These are phyloP conservation scores for Bryoerythrophyllum caledonicum DNA, from an alignment of 225 moss, liverwort and hornwort species.

Conservation along the genomic window DNA sequence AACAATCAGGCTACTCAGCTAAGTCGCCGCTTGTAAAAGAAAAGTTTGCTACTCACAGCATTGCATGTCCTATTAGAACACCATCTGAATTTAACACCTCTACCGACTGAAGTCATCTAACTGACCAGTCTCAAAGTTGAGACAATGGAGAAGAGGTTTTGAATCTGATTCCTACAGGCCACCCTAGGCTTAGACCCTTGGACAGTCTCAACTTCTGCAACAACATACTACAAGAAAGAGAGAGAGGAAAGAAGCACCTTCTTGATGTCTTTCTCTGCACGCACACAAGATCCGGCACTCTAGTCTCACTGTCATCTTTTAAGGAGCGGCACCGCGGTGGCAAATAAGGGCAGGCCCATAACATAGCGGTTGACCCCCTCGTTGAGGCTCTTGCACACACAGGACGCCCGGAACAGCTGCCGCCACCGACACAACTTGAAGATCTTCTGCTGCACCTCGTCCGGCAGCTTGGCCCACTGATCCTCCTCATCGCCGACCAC, in stretches of 20 bases:
- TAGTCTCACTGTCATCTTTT: slow-evolving; percentile 6
- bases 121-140: no score
- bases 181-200: neutral
- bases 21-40: no score
- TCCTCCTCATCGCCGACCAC: slow-evolving; percentile 24
- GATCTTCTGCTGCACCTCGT: slow-evolving; percentile 39
- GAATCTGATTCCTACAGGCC: no score
- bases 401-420: slow-evolving; percentile 27
- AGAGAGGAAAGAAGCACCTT: neutral
- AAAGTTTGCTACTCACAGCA: no score
- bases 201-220: neutral
- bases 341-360: slow-evolving; percentile 28
- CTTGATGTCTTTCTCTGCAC: neutral
- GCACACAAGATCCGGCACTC: neutral
- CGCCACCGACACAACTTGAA: slow-evolving; percentile 40
- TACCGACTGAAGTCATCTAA: no score
- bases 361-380: slow-evolving; percentile 37
- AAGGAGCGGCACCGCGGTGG: slow-evolving; percentile 2
- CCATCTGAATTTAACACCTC: no score
- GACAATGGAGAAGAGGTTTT: no score
- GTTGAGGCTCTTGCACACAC: slow-evolving; percentile 43
- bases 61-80: no score
- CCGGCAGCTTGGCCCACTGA: slow-evolving; percentile 46
- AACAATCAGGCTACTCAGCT: no score
- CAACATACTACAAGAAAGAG: neutral